Conservation (phyloP, 495 filamentous ascomycete species). For the Tetracladium marchalianum region DNA sequence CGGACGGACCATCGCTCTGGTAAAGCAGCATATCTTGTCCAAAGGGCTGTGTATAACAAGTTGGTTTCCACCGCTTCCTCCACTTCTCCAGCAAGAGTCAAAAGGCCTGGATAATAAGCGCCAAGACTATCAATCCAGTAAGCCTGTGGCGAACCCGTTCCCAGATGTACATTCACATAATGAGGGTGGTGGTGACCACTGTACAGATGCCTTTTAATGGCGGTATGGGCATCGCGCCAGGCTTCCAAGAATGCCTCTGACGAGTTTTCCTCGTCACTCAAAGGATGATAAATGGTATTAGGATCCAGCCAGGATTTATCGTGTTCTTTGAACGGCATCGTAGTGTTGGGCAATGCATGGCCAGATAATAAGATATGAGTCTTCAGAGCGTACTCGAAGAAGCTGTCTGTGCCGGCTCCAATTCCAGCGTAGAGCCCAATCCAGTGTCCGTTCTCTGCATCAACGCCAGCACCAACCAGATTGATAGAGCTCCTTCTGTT, state of each 20-base stretch:
- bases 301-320: slow-evolving; percentile 37
- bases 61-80: slow-evolving; percentile 87
- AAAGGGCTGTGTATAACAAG: slow-evolving; percentile 81
- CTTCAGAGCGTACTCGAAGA: slow-evolving; percentile 97
- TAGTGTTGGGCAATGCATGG: slow-evolving; percentile 40
- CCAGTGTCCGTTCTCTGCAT: slow-evolving; percentile 88
- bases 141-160: slow-evolving; percentile 66
- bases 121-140: slow-evolving; percentile 95
- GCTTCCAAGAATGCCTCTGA: slow-evolving; percentile 68
- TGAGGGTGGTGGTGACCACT: slow-evolving; percentile 68
- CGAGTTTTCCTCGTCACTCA: slow-evolving; percentile 57
- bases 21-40: slow-evolving; percentile 85
- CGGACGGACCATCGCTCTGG: slow-evolving; percentile 89
- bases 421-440: slow-evolving; percentile 80
- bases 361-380: slow-evolving; percentile 82
- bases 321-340: slow-evolving; percentile 15
- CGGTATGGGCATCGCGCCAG: slow-evolving; percentile 77
- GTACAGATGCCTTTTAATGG: slow-evolving; percentile 81
- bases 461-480: slow-evolving; percentile 84
- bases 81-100: slow-evolving; percentile 75
- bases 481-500: slow-evolving; percentile 71
- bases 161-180: slow-evolving; percentile 80
- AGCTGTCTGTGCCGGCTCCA: slow-evolving; percentile 92
- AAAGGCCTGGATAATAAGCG: slow-evolving; percentile 89
- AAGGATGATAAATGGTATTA: slow-evolving; percentile 44